Conservation (phyloP, 2,329 filamentous ascomycete genomes). For the Claviceps sp. region DNA sequence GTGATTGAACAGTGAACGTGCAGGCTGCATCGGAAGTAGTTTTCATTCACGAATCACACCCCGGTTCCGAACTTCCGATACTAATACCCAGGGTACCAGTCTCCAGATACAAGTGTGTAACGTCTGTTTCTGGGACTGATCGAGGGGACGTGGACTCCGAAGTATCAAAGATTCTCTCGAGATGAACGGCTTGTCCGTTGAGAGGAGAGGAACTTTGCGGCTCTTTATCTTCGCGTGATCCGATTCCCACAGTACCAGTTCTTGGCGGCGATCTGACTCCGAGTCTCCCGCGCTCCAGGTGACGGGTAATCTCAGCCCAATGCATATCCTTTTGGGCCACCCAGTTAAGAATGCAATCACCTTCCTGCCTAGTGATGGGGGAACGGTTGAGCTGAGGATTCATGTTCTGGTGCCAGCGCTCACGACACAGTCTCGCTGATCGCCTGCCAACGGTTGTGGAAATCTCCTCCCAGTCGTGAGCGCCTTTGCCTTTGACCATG, state of each 20-base stretch:
- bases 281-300: conserved; percentile 47
- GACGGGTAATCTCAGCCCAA: conserved; percentile 85
- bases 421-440: conserved; percentile 87
- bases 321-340: conserved; percentile 70
- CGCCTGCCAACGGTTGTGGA: conserved; percentile 61
- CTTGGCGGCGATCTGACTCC: conserved; percentile 92
- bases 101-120: too few relatives aligned
- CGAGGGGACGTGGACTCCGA: too few relatives aligned
- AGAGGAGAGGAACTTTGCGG: not conserved
- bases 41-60: too few relatives aligned
- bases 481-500: conserved; percentile 57
- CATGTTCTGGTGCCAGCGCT: conserved; percentile 87
- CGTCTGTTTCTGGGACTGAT: too few relatives aligned
- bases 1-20: too few relatives aligned
- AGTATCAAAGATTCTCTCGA: too few relatives aligned
- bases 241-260: conserved; percentile 97
- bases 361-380: conserved; percentile 61
- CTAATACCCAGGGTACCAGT: too few relatives aligned
- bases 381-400: conserved; percentile 63
- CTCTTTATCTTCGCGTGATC: conserved; percentile 31
- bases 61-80: too few relatives aligned
- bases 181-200: too few relatives aligned
- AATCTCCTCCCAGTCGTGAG: conserved; percentile 84
- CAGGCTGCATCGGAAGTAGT: too few relatives aligned
- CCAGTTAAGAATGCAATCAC: conserved; percentile 59